phyloP scores from a whole-genome alignment of 306 rosid genomes.

The Malus sieversii region DNA sequence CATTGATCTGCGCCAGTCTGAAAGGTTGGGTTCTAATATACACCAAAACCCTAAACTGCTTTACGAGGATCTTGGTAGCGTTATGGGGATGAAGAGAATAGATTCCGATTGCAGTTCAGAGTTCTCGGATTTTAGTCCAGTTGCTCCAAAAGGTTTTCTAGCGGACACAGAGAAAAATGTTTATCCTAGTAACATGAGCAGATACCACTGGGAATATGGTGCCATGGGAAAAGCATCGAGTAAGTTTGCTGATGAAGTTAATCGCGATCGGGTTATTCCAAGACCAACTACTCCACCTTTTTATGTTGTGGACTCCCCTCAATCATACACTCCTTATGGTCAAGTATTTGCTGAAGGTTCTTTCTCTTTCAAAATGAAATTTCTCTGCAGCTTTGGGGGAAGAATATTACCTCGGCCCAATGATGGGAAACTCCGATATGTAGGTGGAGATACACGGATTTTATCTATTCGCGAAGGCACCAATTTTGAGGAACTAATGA shows the following conservation, averaged over 20 bases:
- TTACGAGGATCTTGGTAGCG: conserved; percentile 45
- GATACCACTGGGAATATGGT: conserved; percentile 41
- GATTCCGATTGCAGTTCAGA: conserved; percentile 42
- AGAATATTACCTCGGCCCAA: conserved; percentile 77
- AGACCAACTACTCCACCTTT: conserved; percentile 30
- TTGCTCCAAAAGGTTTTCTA: conserved; percentile 24
- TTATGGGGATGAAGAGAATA: conserved; percentile 32
- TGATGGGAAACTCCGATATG: conserved; percentile 81
- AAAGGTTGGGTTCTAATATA: conserved; percentile 25
- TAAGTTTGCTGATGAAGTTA: conserved; percentile 29
- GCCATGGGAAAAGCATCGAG: conserved; percentile 34
- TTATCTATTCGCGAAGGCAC: conserved; percentile 52
- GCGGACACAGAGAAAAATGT: conserved; percentile 43
- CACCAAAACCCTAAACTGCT: conserved; percentile 25
- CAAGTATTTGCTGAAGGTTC: conserved; percentile 38
- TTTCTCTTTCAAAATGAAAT: conserved; percentile 51
- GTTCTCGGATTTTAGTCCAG: conserved; percentile 31
- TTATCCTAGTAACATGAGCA: conserved; percentile 33
- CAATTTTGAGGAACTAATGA: conserved; percentile 49
- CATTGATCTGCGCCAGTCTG: conserved; percentile 35
- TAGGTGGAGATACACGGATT: conserved; percentile 87
- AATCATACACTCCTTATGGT: conserved; percentile 36
- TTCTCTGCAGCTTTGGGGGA: conserved; percentile 95
- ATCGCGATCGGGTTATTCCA: conserved; percentile 22
- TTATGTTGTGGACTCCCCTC: conserved; percentile 43